Conservation (phyloP, 257 asterid genomes). For the Solanum bulbocastanum region DNA sequence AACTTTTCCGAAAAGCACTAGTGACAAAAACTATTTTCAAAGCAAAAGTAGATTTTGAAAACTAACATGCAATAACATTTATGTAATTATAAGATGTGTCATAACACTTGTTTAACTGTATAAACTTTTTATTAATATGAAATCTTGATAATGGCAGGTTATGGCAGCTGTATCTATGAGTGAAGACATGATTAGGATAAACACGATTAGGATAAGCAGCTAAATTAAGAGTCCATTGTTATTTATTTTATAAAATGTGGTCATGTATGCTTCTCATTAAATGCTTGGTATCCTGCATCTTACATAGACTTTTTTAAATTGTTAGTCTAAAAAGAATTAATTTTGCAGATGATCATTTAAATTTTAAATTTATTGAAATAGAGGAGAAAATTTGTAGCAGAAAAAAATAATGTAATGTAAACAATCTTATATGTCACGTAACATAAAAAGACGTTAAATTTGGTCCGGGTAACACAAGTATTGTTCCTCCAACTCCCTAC, state of each 20-base stretch:
- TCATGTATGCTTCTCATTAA: not conserved
- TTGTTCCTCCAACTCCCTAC: too few relatives aligned
- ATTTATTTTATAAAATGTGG: too few relatives aligned
- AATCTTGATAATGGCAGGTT: conserved; percentile 29
- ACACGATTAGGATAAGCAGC: not conserved
- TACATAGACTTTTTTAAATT: too few relatives aligned
- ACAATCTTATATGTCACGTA: too few relatives aligned
- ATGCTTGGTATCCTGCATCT: not conserved
- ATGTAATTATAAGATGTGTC: fast-evolving
- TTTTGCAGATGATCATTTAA: too few relatives aligned
- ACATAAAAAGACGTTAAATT: too few relatives aligned
- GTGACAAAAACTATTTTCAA: not conserved
- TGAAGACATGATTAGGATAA: not conserved
- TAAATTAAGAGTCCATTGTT: not conserved
- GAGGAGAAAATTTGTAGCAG: too few relatives aligned
- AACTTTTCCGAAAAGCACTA: not conserved
- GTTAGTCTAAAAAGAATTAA: too few relatives aligned
- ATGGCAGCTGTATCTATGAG: conserved; percentile 31
- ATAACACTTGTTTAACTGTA: fast-evolving
- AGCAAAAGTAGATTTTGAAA: not conserved
- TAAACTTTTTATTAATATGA: too few relatives aligned
- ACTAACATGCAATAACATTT: not conserved
- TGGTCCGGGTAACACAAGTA: too few relatives aligned
- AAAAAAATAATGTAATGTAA: too few relatives aligned
- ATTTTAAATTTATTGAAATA: too few relatives aligned